Conservation (phyloP, 306 rosid genomes). For the Erythrophleum fordii region DNA sequence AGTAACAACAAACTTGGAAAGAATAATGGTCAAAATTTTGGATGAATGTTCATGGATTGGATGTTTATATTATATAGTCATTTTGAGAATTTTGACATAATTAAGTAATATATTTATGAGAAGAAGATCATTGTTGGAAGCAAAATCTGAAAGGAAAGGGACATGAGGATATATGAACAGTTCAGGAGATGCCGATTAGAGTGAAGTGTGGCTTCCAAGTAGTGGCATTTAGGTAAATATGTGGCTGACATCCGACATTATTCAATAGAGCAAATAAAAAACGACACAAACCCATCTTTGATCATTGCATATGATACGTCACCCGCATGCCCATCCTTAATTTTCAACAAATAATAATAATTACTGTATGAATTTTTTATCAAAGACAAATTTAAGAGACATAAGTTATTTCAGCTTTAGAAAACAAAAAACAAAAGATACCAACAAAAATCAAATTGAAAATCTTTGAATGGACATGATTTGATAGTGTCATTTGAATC, state of each 20-base stretch:
- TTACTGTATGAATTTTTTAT: neutral
- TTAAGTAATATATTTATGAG: neutral
- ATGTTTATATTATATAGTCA: neutral
- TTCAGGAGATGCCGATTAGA: conserved; percentile 39
- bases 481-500: neutral
- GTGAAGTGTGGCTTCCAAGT: conserved; percentile 17
- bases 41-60: too few relatives aligned
- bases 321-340: neutral
- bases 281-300: conserved; percentile 32
- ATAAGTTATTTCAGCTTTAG: neutral
- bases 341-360: neutral
- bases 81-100: neutral
- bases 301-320: conserved; percentile 28
- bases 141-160: conserved; percentile 43
- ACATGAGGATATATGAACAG: conserved; percentile 15
- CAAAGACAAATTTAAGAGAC: too few relatives aligned
- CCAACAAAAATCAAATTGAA: neutral
- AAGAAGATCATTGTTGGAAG: conserved; percentile 22
- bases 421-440: neutral
- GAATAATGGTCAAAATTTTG: too few relatives aligned
- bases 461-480: neutral
- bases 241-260: conserved; percentile 20
- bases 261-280: conserved; percentile 6
- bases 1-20: too few relatives aligned
- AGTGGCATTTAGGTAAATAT: conserved; percentile 19